Base-by-base conservation (phyloP, 805 yeast genomes). In the Metschnikowia lachancei region DNA sequence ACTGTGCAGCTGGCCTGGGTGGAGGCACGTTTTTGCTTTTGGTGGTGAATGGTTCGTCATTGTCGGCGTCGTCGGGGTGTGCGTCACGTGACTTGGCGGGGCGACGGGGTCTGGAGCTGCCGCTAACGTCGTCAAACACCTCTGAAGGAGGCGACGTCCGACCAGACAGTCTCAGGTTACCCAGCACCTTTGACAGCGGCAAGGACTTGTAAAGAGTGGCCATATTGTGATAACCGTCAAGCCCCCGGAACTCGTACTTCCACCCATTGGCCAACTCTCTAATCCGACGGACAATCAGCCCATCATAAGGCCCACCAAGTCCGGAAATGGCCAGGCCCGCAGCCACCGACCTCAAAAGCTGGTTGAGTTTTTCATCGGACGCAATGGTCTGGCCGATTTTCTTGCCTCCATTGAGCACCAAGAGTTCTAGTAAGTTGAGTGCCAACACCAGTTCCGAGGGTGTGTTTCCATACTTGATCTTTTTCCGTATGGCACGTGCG, bases 401-500 rank as follows among this genome's bases (percentile, higher is more conserved):
- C 13, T 30, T 13, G 60, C 75, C 76, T 59, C 84, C 67, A 58
- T 72, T 72, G 49, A 70, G 59, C 13, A 71, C 60, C 47, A 72
- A 47, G 38, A 72, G 56, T 52, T 70, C 76, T 45, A 72, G 61
- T 19, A 71, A 52, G 42, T 56, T 57, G 51, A 90, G 63, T 0
- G 95, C 86, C 38, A 87, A 78, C 43, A 77, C 56, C 62, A 87
- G 95, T 53, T 84, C 85, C 16, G 69, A 65, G 4, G 66, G 61
- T 2, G 74, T 59, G 17, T 60, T 62, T n/a, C 97, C 98, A 60
- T 92, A 86, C 67, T 95, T 94, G 60, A 94, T 69, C 58, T 83
- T 82, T 72, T 94, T 94, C 41, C 99, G 77, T 18, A 94, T 69
- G 1, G 96, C 95, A 36, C 98, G 74, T 0, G 97, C 97, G 1